A percentile compares a stretch with the other conserved stretches of the same genome.
These are phyloP conservation scores for Hypoxylon sp. DNA, from an alignment of 2,329 filamentous ascomycete species.

Conservation along the genomic window DNA sequence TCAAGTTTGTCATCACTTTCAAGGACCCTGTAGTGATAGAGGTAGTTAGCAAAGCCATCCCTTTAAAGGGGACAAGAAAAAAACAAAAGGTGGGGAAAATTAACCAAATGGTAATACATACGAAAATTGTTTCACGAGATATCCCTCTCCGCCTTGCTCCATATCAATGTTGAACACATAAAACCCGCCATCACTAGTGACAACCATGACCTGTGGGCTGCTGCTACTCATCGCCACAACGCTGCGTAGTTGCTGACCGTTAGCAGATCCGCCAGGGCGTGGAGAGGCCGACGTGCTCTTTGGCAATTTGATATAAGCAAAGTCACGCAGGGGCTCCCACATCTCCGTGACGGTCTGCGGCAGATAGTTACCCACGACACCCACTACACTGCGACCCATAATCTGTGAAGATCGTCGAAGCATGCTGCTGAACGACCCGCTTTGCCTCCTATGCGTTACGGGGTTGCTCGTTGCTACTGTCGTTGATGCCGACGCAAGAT, in stretches of 20 bases:
- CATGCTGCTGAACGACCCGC: constrained; percentile 88
- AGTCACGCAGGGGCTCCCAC: constrained; percentile 95
- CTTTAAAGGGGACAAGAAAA: too few species aligned
- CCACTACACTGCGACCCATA: constrained; percentile 87
- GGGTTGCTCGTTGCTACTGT: constrained; percentile 41
- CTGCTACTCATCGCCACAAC: constrained; percentile 98
- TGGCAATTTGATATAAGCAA: constrained; percentile 95
- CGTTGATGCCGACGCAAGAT: constrained; percentile 45
- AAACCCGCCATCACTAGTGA: constrained; percentile 94
- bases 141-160: constrained; percentile 92
- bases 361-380: constrained; percentile 89
- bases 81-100: background rate
- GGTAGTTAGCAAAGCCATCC: constrained; percentile 12
- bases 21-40: constrained; percentile 53
- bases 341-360: constrained; percentile 95
- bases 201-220: constrained; percentile 96
- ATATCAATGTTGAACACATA: constrained; percentile 96
- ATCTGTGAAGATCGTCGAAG: constrained; percentile 94
- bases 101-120: constrained; percentile 58
- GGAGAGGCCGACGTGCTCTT: constrained; percentile 56
- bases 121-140: constrained; percentile 91
- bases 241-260: constrained; percentile 70
- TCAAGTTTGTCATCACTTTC: constrained; percentile 65
- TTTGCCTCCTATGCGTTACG: constrained; percentile 56
- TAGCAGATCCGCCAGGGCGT: constrained; percentile 38